Base-by-base conservation (phyloP, 2,329 filamentous ascomycete genomes). In the Colletotrichum sp. region DNA sequence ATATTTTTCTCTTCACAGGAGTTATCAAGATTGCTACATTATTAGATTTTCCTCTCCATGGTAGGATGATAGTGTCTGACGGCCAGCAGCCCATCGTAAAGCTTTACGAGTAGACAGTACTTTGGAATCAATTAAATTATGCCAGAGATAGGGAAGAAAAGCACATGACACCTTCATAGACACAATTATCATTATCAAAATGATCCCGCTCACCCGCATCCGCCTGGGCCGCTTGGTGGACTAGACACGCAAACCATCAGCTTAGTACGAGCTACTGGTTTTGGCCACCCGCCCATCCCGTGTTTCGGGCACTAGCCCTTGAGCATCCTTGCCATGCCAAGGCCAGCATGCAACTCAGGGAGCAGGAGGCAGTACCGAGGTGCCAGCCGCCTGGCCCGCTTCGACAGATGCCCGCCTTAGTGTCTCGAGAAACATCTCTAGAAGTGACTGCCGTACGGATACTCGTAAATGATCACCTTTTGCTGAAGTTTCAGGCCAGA, bases 201-300 rank as follows among this genome's bases (percentile, higher is more conserved):
- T 0, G n/a, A 10, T 3, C 12, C 39, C 9, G 8, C 39, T 43
- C 5, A n/a, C 9, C 0, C 39, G 9, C 9, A n/a, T 43, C 18
- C 18, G 39, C 39, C 39, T n/a, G 39, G n/a, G 39, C 39, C 39
- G 39, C 39, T n/a, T 43, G 18, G 39, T 43, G 39, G 39, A 43
- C 18, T n/a, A 43, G 39, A 10, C 18, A 43, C 18, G 18, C 39
- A 43, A 12, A n/a, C 18, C 39, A 1, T 43, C 39, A 6, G 39
- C 39, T 43, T 43, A 18, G 39, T 43, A 43, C 39, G 39, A 43
- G 39, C 39, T 43, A 43, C 39, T n/a, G 18, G 18, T 43, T n/a
- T 43, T 43, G 39, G 39, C 39, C 39, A n/a, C 16, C 9, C 39
- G 18, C 39, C 39, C 39, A n/a, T 10, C 39, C 18, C 18, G 3